Base-by-base conservation (phyloP, 78 protist species). In the Polysphondylium violaceum region DNA sequence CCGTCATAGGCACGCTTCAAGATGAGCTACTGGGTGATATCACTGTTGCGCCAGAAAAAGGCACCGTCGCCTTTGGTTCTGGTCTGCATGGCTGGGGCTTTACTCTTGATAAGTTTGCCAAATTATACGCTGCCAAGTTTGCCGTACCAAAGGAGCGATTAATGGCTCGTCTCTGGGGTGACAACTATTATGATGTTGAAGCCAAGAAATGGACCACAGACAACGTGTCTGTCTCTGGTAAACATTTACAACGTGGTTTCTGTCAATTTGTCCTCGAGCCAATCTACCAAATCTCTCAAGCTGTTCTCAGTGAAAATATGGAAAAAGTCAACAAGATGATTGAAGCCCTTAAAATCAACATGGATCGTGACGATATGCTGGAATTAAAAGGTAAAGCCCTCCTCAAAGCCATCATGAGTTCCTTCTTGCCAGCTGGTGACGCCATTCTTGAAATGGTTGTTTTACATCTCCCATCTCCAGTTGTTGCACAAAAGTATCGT, bases 71-170 rank as follows among this genome's bases (percentile, higher is more conserved):
- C 31, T 98, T 98, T 95, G 98, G 99, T 51, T 94, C 99, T 0
- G 99, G 99, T 64, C 97, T 97, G 56, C 99, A 99, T 89, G 98
- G 97, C 61, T 99, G 99, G 99, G 99, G 97, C 51, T 99, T 99
- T 98, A 97, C 99, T 53, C 96, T 99, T 35, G 86, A 75, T 86
- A 92, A 90, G 76, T 98, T 98, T 71, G 98, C 99, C 81, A 74
- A 85, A 69, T 85, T 96, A 79, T 96, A 97, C 94, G 86, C 97
- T n/a, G 33, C 43, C 53, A 94, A 94, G 74, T 96, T 98, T 71
- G 98, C 97, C 90, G 89, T 95, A 29, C 93, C 79, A 60, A 64
- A 58, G 51, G 95, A 50, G 9, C 95, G 96, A 95, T 55, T 98
- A 87, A 78, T 93, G 87, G 40, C 68, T 76, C 90, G 96, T 27